A percentile compares a stretch with the other conserved stretches of the same genome.
These are phyloP conservation scores for Epichloe gansuensis DNA, from an alignment of 2,329 filamentous ascomycete species.

Conservation along the genomic window DNA sequence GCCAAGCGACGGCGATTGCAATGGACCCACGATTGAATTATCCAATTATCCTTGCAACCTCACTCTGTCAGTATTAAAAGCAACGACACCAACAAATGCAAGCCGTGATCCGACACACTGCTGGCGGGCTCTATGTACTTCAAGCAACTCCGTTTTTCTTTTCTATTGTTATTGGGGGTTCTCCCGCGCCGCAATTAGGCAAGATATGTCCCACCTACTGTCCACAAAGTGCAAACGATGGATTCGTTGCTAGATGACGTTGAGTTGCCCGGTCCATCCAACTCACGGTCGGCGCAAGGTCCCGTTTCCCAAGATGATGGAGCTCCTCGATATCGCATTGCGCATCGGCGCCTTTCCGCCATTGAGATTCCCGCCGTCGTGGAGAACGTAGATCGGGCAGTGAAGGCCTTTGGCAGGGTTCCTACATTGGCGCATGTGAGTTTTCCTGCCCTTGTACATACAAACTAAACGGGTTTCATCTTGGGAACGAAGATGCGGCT, in stretches of 20 bases:
- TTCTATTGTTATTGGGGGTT: too few relatives aligned
- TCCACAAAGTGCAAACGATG: not conserved
- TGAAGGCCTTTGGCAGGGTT: conserved; percentile 29
- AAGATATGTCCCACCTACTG: not conserved
- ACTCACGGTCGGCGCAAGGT: not conserved
- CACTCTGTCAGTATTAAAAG: too few relatives aligned
- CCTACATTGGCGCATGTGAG: conserved; percentile 27
- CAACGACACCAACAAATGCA: not conserved
- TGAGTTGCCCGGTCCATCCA: not conserved
- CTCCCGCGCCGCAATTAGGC: not conserved
- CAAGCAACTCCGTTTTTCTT: too few relatives aligned
- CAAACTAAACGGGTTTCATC: not conserved
- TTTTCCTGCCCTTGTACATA: not conserved
- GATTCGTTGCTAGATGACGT: not conserved
- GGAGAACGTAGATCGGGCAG: conserved; percentile 29
- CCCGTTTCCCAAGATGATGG: conserved; percentile 7
- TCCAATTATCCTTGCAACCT: not conserved
- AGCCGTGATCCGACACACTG: not conserved
- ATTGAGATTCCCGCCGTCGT: conserved; percentile 33
- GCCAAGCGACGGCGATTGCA: not conserved
- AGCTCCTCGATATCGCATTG: conserved; percentile 24
- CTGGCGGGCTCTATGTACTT: not conserved
- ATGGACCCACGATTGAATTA: not conserved
- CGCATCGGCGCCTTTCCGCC: conserved; percentile 23
- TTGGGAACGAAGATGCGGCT: not conserved